These are phyloP conservation scores for Ustilago bromivora DNA, from an alignment of 1,284 basidiomycete species.

Conservation along the genomic window DNA sequence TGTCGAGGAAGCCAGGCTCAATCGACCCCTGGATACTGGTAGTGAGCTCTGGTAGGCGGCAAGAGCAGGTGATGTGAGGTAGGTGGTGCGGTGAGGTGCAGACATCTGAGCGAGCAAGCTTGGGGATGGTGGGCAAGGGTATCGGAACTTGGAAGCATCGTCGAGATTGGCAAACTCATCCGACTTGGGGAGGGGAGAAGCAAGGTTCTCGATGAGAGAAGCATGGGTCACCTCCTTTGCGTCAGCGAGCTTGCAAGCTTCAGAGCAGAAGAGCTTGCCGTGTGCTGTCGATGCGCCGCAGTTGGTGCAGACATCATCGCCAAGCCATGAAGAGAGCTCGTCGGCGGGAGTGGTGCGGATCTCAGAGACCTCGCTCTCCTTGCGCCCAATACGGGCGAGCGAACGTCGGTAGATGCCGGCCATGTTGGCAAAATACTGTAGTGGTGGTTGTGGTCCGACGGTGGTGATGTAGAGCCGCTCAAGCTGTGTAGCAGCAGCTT, in stretches of 20 bases:
- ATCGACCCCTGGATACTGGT: slow-evolving; percentile 38
- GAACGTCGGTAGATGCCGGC: slow-evolving; percentile 54
- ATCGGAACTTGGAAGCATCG: slow-evolving; percentile 51
- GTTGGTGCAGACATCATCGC: slow-evolving; percentile 60
- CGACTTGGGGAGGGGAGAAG: slow-evolving; percentile 29
- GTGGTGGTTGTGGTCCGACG: slow-evolving; percentile 25
- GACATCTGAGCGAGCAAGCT: slow-evolving; percentile 59
- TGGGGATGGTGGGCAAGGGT: slow-evolving; percentile 61
- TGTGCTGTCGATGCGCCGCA: slow-evolving; percentile 47
- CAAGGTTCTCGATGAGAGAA: slow-evolving; percentile 31
- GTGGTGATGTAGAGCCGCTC: slow-evolving; percentile 15
- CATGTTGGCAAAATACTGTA: slow-evolving; percentile 29
- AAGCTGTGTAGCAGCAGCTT: slow-evolving; percentile 31
- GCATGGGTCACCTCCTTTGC: slow-evolving; percentile 37
- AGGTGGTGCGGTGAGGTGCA: slow-evolving; percentile 39
- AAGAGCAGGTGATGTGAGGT: slow-evolving; percentile 58
- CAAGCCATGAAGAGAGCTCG: slow-evolving; percentile 60
- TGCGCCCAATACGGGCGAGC: slow-evolving; percentile 42
- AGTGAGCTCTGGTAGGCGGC: slow-evolving; percentile 57
- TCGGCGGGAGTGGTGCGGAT: slow-evolving; percentile 52
- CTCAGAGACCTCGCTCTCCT: slow-evolving; percentile 45
- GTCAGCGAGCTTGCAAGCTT: slow-evolving; percentile 56
- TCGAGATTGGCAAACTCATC: slow-evolving; percentile 26
- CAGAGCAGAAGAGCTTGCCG: slow-evolving; percentile 60
- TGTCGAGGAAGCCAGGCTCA: slow-evolving; percentile 26